Conservation (phyloP, 805 yeast genomes). For the Teunomyces pallodes region DNA sequence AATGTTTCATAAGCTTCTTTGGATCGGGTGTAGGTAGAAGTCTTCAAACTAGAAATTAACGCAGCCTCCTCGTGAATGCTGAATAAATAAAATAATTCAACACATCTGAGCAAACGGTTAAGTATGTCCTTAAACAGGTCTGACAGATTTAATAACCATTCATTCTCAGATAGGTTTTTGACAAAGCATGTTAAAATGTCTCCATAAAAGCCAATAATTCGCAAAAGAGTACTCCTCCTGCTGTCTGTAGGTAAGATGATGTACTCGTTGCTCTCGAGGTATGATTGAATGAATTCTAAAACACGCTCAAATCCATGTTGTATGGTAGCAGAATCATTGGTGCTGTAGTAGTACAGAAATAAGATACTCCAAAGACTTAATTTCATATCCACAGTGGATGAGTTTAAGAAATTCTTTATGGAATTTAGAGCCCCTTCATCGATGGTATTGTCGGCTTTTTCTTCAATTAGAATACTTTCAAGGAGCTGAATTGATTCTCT, state of each 20-base stretch:
- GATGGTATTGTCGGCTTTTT: conserved; percentile 8
- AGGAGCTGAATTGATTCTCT: conserved; percentile 39
- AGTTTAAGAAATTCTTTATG: conserved; percentile 57
- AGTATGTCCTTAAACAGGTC: conserved; percentile 12
- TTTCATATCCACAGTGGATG: conserved; percentile 63
- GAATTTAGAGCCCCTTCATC: conserved; percentile 35
- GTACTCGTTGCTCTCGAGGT: conserved; percentile 22
- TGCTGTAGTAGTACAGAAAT: conserved; percentile 49
- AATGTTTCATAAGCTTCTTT: conserved; percentile 42
- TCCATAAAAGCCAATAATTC: conserved; percentile 53
- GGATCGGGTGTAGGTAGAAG: conserved; percentile 45
- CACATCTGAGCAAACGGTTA: conserved; percentile 24
- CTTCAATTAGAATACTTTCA: conserved; percentile 45
- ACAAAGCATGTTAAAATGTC: conserved; percentile 44
- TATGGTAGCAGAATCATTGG: conserved; percentile 28
- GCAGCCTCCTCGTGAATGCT: conserved; percentile 54
- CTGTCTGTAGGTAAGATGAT: conserved; percentile 17
- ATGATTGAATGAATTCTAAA: conserved; percentile 43
- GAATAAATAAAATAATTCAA: conserved; percentile 47
- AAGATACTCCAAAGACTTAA: conserved; percentile 75
- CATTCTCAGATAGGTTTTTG: conserved; percentile 17
- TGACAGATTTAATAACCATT: conserved; percentile 32
- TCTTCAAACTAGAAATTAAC: conserved; percentile 30
- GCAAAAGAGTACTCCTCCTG: conserved; percentile 44
- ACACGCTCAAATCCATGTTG: conserved; percentile 52